A percentile compares a stretch with the other conserved stretches of the same genome.
These are phyloP conservation scores for Ascoidea rubescens DNA, from an alignment of 805 yeast species.

Conservation along the genomic window DNA sequence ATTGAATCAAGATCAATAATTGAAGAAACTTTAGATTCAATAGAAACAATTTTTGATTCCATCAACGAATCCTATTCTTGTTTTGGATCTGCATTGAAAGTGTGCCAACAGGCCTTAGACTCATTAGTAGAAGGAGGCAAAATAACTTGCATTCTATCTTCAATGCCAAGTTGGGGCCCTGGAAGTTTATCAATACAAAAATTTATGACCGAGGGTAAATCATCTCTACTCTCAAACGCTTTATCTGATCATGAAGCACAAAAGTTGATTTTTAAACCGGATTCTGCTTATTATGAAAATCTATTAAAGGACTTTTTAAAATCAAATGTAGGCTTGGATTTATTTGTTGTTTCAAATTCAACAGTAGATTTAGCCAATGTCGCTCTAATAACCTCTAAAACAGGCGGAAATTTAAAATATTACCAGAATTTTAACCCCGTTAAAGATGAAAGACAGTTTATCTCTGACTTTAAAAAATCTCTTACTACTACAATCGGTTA, in stretches of 20 bases:
- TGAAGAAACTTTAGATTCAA: slow-evolving; percentile 48
- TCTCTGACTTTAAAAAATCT: slow-evolving; percentile 42
- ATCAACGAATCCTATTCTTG: slow-evolving; percentile 43
- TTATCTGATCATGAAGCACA: slow-evolving; percentile 20
- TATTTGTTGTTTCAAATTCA: slow-evolving; percentile 52
- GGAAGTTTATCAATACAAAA: slow-evolving; percentile 66
- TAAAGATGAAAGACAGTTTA: slow-evolving; percentile 55
- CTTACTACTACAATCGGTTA: slow-evolving; percentile 47
- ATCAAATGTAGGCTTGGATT: slow-evolving; percentile 59
- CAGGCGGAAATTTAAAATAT: slow-evolving; percentile 58
- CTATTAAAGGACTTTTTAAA: slow-evolving; percentile 42
- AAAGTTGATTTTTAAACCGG: slow-evolving; percentile 41
- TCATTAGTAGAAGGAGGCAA: slow-evolving; percentile 56
- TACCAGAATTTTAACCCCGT: slow-evolving; percentile 57
- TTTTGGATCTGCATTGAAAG: slow-evolving; percentile 65
- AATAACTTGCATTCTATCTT: slow-evolving; percentile 50
- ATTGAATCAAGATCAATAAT: slow-evolving; percentile 47
- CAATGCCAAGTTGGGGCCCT: slow-evolving; percentile 73
- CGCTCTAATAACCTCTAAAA: slow-evolving; percentile 44
- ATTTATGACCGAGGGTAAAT: slow-evolving; percentile 4
- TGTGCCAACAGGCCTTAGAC: slow-evolving; percentile 49
- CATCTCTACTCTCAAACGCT: background rate
- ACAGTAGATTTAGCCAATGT: slow-evolving; percentile 63
- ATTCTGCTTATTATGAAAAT: slow-evolving; percentile 45
- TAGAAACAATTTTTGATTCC: slow-evolving; percentile 32